phyloP scores from a whole-genome alignment of 2,329 filamentous ascomycete genomes.

The Monilinia aucupariae region DNA sequence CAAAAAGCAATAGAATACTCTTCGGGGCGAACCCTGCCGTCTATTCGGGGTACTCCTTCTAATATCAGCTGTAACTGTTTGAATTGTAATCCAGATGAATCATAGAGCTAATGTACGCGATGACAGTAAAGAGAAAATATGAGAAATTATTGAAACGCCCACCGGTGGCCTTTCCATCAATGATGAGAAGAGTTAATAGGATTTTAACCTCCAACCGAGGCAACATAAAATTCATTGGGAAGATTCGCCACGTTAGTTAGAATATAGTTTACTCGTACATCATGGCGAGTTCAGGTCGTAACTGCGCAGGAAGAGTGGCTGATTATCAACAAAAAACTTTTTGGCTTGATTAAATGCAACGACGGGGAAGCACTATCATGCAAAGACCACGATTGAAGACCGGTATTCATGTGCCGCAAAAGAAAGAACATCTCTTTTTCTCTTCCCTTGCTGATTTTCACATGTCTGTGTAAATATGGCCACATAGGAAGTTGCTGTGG shows the following conservation, averaged over 20 bases:
- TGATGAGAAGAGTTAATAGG: not conserved
- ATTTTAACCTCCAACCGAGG: not conserved
- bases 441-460: not conserved
- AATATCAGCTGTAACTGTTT: not conserved
- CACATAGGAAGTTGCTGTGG: not conserved
- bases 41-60: too few relatives aligned
- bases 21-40: too few relatives aligned
- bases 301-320: not conserved
- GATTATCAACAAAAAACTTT: not conserved
- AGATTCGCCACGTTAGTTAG: not conserved
- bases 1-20: too few relatives aligned
- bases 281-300: not conserved
- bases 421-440: not conserved
- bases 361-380: not conserved
- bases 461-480: not conserved
- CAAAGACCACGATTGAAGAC: not conserved
- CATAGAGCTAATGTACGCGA: not conserved
- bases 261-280: not conserved
- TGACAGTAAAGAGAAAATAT: too few relatives aligned
- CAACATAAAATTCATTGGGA: not conserved
- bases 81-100: not conserved
- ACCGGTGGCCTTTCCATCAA: not conserved
- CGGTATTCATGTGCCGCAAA: not conserved
- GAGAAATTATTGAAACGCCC: not conserved
- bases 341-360: not conserved